Conservation (phyloP, 306 rosid species). For the Rosa lucieae region DNA sequence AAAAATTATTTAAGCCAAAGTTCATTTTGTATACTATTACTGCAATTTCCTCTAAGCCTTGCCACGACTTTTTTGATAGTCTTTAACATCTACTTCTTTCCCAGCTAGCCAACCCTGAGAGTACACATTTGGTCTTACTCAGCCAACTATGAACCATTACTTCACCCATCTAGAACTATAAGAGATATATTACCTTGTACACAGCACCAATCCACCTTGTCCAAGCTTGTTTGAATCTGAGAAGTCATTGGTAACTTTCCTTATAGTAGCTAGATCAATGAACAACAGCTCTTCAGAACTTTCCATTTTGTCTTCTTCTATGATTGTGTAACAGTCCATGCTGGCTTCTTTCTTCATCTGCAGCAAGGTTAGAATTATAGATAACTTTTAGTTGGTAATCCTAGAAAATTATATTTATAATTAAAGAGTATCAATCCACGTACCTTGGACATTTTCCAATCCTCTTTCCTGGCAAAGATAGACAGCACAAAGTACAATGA, state of each 20-base stretch:
- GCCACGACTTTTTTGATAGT: constrained; percentile 56
- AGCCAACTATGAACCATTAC: background rate
- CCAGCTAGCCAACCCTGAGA: constrained; percentile 62
- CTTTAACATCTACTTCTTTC: constrained; percentile 58
- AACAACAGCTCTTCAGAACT: constrained; percentile 28
- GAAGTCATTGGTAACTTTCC: constrained; percentile 33
- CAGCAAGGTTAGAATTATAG: background rate
- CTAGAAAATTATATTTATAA: background rate
- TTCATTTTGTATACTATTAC: no score
- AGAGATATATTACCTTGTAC: constrained; percentile 34
- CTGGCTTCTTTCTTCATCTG: constrained; percentile 21
- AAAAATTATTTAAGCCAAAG: no score
- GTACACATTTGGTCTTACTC: background rate
- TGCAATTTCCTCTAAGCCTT: constrained; percentile 48
- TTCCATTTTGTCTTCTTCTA: background rate
- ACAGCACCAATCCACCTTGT: constrained; percentile 68
- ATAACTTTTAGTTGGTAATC: background rate
- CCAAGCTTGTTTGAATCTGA: constrained; percentile 48
- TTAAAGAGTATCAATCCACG: background rate
- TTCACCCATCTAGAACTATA: background rate
- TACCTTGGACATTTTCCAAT: constrained; percentile 25
- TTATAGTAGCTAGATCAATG: constrained; percentile 27
- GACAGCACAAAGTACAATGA: constrained; percentile 22
- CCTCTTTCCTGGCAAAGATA: background rate
- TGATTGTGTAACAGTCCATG: constrained; percentile 30